phyloP scores from a whole-genome alignment of 1,284 basidiomycete species.

The Puccinia coronata region DNA sequence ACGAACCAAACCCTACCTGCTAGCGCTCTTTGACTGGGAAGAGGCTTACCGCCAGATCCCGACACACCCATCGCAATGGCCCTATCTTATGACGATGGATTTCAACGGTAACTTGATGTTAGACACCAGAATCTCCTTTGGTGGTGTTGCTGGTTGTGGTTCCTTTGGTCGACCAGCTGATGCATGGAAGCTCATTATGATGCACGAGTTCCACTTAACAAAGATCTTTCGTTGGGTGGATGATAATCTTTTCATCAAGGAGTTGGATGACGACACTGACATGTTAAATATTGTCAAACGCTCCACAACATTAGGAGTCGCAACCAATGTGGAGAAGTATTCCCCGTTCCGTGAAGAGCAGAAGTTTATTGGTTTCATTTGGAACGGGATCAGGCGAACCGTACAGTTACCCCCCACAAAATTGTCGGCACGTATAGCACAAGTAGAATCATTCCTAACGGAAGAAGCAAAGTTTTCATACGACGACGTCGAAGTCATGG shows the following conservation, averaged over 20 bases:
- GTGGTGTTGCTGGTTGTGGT: background rate
- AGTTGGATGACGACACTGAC: background rate
- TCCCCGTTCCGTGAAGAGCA: background rate
- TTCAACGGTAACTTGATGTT: background rate
- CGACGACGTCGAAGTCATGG: too few relatives aligned
- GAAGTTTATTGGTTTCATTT: background rate
- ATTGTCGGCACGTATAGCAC: too few relatives aligned
- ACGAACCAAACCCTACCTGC: background rate
- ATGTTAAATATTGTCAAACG: background rate
- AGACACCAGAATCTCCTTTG: background rate
- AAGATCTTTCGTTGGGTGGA: conserved; percentile 1
- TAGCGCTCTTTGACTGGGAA: conserved; percentile 13
- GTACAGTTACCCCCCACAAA: too few relatives aligned
- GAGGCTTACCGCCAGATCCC: background rate
- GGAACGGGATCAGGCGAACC: too few relatives aligned
- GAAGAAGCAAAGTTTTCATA: too few relatives aligned
- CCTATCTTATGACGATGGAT: background rate
- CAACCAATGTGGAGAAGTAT: background rate
- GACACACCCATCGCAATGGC: background rate
- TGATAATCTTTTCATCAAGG: background rate
- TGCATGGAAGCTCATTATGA: background rate
- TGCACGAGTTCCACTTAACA: background rate
- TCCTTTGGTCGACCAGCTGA: background rate
- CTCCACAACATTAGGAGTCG: background rate
- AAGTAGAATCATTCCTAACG: too few relatives aligned